Conservation (phyloP, 2,329 filamentous ascomycete species). For the Ophiocordyceps camponoti-leonardi region DNA sequence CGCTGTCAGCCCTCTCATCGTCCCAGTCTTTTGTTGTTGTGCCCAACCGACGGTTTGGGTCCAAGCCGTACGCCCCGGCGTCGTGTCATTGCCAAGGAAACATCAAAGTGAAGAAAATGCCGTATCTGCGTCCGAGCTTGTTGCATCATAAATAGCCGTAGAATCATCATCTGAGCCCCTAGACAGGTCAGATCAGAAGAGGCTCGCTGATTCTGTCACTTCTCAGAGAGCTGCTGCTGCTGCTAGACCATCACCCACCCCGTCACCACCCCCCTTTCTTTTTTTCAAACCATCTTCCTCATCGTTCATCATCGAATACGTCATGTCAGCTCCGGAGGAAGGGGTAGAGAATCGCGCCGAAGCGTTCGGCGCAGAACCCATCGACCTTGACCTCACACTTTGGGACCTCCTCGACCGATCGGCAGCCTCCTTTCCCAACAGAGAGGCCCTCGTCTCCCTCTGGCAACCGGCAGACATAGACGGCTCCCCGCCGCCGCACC, state of each 20-base stretch:
- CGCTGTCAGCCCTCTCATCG: no score
- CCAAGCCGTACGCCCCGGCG: not conserved
- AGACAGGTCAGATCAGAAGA: no score
- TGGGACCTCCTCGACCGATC: constrained; percentile 16
- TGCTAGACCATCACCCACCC: no score
- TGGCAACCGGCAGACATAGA: constrained; percentile 11
- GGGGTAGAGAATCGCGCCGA: constrained; percentile 9
- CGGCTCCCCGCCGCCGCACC: not conserved
- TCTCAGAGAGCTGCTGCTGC: no score
- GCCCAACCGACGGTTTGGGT: not conserved
- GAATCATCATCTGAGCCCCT: not conserved
- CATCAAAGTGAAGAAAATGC: not conserved
- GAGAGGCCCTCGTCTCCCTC: constrained; percentile 18
- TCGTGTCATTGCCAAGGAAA: not conserved
- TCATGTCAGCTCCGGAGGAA: not conserved
- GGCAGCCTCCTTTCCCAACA: constrained; percentile 10
- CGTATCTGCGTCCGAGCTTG: not conserved
- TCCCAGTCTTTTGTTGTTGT: no score
- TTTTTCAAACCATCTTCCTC: not conserved
- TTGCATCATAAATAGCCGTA: not conserved
- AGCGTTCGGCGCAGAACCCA: constrained; percentile 9
- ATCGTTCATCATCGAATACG: not conserved
- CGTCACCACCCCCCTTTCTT: not conserved
- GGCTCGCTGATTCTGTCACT: no score
- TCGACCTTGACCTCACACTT: constrained; percentile 11